phyloP scores from a whole-genome alignment of 192 early-diverging fungal species.

The Backusella macrospora region DNA sequence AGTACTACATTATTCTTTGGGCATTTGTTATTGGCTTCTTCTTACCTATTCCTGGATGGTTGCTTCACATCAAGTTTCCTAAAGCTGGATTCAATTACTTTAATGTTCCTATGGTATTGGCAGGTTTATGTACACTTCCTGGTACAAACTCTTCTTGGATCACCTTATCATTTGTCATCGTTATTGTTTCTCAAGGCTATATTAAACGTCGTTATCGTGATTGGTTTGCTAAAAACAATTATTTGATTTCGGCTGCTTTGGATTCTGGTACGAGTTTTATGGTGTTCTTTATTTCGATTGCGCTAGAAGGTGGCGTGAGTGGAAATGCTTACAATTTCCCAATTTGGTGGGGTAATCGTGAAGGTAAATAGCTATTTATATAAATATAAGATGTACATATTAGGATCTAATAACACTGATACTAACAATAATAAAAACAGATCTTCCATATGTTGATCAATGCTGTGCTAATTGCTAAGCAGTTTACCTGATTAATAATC shows the following conservation, averaged over 20 bases:
- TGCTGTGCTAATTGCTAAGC: neutral
- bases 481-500: neutral
- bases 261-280: slow-evolving; percentile 59
- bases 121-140: slow-evolving; percentile 35
- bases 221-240: slow-evolving; percentile 72
- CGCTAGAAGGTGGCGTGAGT: slow-evolving; percentile 28
- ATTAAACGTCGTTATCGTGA: slow-evolving; percentile 47
- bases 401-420: neutral
- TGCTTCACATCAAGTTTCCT: slow-evolving; percentile 47
- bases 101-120: slow-evolving; percentile 47
- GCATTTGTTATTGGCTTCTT: slow-evolving; percentile 52
- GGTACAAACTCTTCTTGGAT: slow-evolving; percentile 34
- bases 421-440: neutral
- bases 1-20: slow-evolving; percentile 50
- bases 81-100: slow-evolving; percentile 52
- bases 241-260: slow-evolving; percentile 65
- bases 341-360: slow-evolving; percentile 40
- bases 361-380: neutral
- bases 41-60: slow-evolving; percentile 52
- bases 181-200: slow-evolving; percentile 51
- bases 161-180: slow-evolving; percentile 52
- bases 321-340: slow-evolving; percentile 34
- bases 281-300: slow-evolving; percentile 43
- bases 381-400: neutral
- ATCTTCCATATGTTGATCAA: neutral